Evolutionary conservation across 345 rosid genomes (phyloP).

Genomic region (Garcia nutans): DNA sequence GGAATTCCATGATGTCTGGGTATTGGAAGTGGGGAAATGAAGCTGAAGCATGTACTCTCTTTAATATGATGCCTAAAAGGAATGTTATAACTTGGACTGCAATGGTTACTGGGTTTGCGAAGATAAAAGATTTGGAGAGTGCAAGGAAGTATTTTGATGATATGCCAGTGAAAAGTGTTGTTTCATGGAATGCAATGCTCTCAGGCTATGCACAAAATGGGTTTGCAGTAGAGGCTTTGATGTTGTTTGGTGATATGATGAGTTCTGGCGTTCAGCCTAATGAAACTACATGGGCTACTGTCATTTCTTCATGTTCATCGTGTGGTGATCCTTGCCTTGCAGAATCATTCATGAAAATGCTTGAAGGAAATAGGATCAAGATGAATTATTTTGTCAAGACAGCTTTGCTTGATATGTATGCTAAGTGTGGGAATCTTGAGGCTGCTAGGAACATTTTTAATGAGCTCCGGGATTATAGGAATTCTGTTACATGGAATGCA

Average conservation of each 20-base stretch:
- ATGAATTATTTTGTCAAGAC: conserved; percentile 45
- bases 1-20: conserved; percentile 55
- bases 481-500: conserved; percentile 44
- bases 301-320: conserved; percentile 45
- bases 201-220: conserved; percentile 54
- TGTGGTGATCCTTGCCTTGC: conserved; percentile 41
- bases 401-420: conserved; percentile 48
- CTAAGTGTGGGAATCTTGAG: conserved; percentile 39
- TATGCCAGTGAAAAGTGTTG: conserved; percentile 40
- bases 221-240: conserved; percentile 35
- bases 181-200: conserved; percentile 60
- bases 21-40: conserved; percentile 41
- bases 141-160: conserved; percentile 49
- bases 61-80: conserved; percentile 33
- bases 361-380: conserved; percentile 18
- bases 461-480: conserved; percentile 35
- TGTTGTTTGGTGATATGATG: conserved; percentile 48
- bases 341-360: conserved; percentile 31
- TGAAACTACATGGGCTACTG: conserved; percentile 48
- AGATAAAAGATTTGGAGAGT: conserved; percentile 33
- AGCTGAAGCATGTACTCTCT: conserved; percentile 37
- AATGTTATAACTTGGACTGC: conserved; percentile 48
- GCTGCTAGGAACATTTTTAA: conserved; percentile 41
- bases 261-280: conserved; percentile 40
- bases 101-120: conserved; percentile 43